Conservation (phyloP, 2,329 filamentous ascomycete species). For the Coniella lustricola region DNA sequence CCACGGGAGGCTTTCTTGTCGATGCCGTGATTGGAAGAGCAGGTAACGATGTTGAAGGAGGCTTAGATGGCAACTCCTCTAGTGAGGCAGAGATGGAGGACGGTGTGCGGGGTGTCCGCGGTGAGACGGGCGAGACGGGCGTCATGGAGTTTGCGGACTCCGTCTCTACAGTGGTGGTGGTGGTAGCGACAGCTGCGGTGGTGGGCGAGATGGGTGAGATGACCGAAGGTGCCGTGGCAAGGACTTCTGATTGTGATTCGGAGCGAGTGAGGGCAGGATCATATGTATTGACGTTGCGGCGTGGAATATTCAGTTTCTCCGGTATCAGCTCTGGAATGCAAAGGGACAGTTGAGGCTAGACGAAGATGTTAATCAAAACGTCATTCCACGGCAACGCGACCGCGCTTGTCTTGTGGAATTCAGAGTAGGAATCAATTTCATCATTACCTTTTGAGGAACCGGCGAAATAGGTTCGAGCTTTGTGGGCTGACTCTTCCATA, state of each 20-base stretch:
- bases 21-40: not conserved
- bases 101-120: not conserved
- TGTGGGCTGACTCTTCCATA: not conserved
- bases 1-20: not conserved
- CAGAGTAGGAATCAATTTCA: not conserved
- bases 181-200: not conserved
- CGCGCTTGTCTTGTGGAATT: not conserved
- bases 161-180: not conserved
- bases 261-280: not conserved
- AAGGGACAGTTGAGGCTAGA: slow-evolving; percentile 1
- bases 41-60: not conserved
- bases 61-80: not conserved
- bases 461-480: not conserved
- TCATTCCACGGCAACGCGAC: not conserved
- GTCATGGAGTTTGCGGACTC: not conserved
- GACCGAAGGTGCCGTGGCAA: too few species aligned
- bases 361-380: not conserved
- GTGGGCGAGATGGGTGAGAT: too few species aligned
- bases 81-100: slow-evolving; percentile 1
- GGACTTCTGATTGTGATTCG: not conserved
- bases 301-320: not conserved
- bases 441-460: slow-evolving; percentile 4
- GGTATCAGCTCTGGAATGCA: slow-evolving; percentile 2
- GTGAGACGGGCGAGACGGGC: not conserved
- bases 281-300: too few species aligned